Base-by-base conservation (phyloP, 2,329 filamentous ascomycete species). In the Trichothecium roseum region DNA sequence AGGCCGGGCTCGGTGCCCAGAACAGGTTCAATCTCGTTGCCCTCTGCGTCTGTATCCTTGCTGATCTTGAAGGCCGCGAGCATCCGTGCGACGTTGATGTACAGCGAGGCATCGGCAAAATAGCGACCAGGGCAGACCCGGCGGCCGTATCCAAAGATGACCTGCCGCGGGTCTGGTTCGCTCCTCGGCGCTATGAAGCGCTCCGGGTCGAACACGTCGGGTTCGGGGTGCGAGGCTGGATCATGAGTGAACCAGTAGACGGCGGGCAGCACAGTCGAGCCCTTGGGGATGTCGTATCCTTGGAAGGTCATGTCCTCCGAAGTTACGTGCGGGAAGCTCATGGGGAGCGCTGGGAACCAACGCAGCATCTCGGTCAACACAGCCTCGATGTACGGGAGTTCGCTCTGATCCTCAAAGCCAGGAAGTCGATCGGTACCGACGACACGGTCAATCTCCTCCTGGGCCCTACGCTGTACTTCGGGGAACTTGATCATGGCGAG, bases 401-500 rank as follows among this genome's bases (percentile, higher is more conserved):
- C 46, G 3, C 50, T 42, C 32, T 58, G 53, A 41, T 73, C 68
- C 0, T 57, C 45, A 42, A 63, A 56, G 3, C 44, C 52, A 0
- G 68, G 69, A 3, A 68, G 38, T 3, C 67, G 52, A 10, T 57
- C 48, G 0, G 43, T 24, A 3, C 68, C 66, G 15, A 67, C 51
- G 2, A 69, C 55, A 0, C 48, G 36, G 30, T 69, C 63, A 4
- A 72, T 53, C 31, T 66, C 60, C 1, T 44, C 42, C 27, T 63
- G 62, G 0, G 57, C 64, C 28, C 46, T 51, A 38, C 46, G 59
- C 39, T 68, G 64, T 0, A 67, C 60, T 1, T 54, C 54, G 2
- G 54, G 53, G 13, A 59, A 54, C 1, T 64, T 42, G 0, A 57
- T 43, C 64, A 72, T 68, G 6, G 69, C 69, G 15, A 64, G 52